Conservation (phyloP, 1,139 yeast genomes). For the Trichomonascaceae sp. region DNA sequence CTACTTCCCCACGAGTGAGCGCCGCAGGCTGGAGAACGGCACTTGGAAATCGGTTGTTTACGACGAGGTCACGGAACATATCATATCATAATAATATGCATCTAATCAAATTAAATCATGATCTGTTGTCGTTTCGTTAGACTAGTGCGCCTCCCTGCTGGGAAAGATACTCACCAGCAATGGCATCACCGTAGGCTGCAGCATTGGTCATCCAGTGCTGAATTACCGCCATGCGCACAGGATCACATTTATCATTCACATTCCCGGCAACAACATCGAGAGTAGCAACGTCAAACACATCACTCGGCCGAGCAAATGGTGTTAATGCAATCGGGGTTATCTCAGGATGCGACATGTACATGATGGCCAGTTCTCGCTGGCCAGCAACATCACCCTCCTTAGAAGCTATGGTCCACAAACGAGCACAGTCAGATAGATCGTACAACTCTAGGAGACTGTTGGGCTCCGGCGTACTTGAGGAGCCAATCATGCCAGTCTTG, state of each 20-base stretch:
- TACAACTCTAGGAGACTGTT: not conserved
- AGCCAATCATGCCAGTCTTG: constrained; percentile 10
- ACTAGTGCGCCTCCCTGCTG: constrained; percentile 9
- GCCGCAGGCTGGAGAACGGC: constrained; percentile 23
- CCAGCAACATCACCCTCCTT: constrained; percentile 21
- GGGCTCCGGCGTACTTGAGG: not conserved
- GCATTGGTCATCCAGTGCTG: constrained; percentile 24
- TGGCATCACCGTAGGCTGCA: constrained; percentile 20
- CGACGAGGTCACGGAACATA: constrained; percentile 8
- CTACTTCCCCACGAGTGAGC: constrained; percentile 73
- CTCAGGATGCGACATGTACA: constrained; percentile 23
- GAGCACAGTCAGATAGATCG: constrained; percentile 17
- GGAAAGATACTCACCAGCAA: constrained; percentile 20
- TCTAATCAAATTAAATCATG: no score
- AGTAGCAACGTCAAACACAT: constrained; percentile 15
- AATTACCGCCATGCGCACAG: constrained; percentile 21
- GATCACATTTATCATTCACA: constrained; percentile 17
- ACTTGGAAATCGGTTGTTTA: constrained; percentile 12
- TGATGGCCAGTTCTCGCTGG: constrained; percentile 22
- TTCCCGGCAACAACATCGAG: constrained; percentile 5
- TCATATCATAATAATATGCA: no score
- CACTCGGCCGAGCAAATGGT: constrained; percentile 17
- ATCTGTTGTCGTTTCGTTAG: no score
- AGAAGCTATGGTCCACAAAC: constrained; percentile 21
- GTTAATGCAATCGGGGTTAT: constrained; percentile 15